Evolutionary conservation across 257 asterid species (phyloP).

Genomic region (Lithospermum erythrorhizon): DNA sequence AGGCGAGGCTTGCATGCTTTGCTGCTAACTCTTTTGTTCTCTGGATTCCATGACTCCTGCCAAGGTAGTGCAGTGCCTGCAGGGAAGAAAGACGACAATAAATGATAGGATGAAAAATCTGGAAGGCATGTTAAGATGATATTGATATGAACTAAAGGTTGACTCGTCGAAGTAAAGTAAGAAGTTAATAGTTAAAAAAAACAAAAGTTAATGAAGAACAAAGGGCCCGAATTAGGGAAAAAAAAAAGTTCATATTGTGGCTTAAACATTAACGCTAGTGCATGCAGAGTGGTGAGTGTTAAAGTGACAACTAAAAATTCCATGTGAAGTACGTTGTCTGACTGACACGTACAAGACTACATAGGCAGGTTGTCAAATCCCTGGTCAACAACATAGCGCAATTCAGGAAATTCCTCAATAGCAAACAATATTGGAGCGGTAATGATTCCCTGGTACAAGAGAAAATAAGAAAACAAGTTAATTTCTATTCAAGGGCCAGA

Average conservation of each 20-base stretch:
- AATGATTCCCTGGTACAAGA: constrained; percentile 49
- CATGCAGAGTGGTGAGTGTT: not conserved
- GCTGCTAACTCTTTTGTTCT: constrained; percentile 75
- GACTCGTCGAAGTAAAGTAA: not conserved
- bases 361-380: constrained; percentile 76
- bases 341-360: constrained; percentile 59
- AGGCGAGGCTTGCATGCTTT: constrained; percentile 77
- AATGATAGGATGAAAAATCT: not conserved
- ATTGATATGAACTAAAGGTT: too few relatives aligned
- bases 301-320: not conserved
- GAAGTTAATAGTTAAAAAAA: not conserved
- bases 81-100: not conserved
- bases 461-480: not conserved
- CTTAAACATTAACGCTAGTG: not conserved
- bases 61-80: constrained; percentile 78
- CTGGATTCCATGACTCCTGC: constrained; percentile 68
- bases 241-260: not conserved
- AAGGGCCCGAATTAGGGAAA: not conserved
- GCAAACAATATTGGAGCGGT: constrained; percentile 95
- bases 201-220: not conserved
- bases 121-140: not conserved
- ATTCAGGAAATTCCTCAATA: constrained; percentile 82
- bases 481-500: not conserved
- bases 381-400: constrained; percentile 45
- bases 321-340: not conserved